Evolutionary conservation across 1,284 basidiomycete genomes (phyloP), one percentile per base, ranked within the genome.

Genomic region (Mycena citricolor): DNA sequence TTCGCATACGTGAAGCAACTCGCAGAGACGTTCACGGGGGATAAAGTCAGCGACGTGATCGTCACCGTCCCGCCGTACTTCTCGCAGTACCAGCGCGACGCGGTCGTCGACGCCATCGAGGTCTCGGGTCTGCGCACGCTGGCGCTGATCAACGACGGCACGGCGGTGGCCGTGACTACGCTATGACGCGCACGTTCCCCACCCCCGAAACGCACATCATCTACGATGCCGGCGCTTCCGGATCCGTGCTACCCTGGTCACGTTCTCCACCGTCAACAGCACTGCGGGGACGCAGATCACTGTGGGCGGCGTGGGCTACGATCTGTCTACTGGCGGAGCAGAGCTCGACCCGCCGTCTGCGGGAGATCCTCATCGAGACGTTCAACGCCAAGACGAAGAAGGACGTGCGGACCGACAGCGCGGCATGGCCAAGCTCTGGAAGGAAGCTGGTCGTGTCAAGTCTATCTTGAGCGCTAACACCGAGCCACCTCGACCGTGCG

Each of bases 381-480:
- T 97, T 97, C 64, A 78, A 88, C 57, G 63, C 70, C 42, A 86
- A 83, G 63, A 70, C 83, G 54, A 75, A 76, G 56, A 77, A 71
- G 61, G 75, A 83, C 52, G 74, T 87, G 32, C 73, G 79, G 19
- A 73, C 75, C 54, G 91, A 97, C 63, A 81, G 59, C 79, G 86
- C 48, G 94, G 89, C 1, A 88, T 97, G 86, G 88, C 91, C 4
- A 94, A 94, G 66, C 68, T 99, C 13, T 86, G 90, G 77, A 94
- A 93, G 65, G 97, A 99, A 66, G 92, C 95, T 1, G 82, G 79
- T 36, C 79, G 94, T 43, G 81, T 97, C 56, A 99, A 98, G 73
- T 79, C 86, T 16, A 88, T 99, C 56, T 71, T 99, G 49, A 97
- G 93, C 59, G 94, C 94, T 37, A 99, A 99, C 63, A 74, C 75